phyloP scores from a whole-genome alignment of 116 monocot genomes.

The Zostera marina region DNA sequence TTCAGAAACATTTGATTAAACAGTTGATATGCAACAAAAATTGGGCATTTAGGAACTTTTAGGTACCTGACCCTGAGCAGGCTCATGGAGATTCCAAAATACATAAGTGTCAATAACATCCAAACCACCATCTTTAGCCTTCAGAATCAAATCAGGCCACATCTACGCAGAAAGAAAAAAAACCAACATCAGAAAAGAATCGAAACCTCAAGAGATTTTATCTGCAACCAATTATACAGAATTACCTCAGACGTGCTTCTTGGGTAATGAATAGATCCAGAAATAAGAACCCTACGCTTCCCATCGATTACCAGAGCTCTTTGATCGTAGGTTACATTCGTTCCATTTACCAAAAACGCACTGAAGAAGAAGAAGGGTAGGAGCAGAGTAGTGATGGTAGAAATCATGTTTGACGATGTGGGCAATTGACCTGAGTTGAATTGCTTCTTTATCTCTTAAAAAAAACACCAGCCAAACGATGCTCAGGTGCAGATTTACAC shows the following conservation, averaged over 20 bases:
- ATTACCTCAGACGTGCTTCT: conserved; percentile 48
- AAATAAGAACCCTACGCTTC: conserved; percentile 36
- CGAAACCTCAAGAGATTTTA: background rate
- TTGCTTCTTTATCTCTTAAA: no score
- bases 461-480: no score
- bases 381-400: background rate
- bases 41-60: no score
- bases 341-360: conserved; percentile 1
- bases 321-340: conserved; percentile 40
- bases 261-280: conserved; percentile 65
- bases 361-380: background rate
- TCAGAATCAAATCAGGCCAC: conserved; percentile 55
- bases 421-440: background rate
- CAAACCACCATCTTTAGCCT: conserved; percentile 62
- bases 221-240: background rate
- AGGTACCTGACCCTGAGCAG: conserved; percentile 41
- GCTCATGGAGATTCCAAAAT: conserved; percentile 66
- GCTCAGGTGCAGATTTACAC: no score
- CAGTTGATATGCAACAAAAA: background rate
- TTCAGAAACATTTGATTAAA: background rate
- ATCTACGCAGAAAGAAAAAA: conserved; percentile 18
- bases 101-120: conserved; percentile 70
- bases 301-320: conserved; percentile 51
- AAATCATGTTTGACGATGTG: background rate
- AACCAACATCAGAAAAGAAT: background rate